Percentiles rank a stretch among this genome's conserved stretches.
These are phyloP conservation scores for Syzygium syzygioides DNA, from an alignment of 441 rosid genomes.

Conservation along the genomic window DNA sequence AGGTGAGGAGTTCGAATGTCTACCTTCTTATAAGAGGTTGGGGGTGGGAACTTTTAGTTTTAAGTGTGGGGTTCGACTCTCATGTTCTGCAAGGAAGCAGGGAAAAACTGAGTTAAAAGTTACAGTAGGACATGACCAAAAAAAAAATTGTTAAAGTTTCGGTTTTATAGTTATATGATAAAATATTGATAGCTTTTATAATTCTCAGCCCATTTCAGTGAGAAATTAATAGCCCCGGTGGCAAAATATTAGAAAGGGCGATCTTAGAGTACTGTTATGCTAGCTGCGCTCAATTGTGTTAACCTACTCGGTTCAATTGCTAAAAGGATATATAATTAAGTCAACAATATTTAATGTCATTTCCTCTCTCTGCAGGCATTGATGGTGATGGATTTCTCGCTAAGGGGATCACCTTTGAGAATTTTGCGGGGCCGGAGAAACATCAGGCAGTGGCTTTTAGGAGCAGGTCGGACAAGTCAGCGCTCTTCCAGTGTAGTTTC, in stretches of 20 bases:
- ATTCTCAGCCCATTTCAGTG: not conserved
- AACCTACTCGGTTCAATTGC: not conserved
- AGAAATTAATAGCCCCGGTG: not conserved
- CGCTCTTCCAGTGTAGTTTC: conserved; percentile 41
- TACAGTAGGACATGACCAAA: no score
- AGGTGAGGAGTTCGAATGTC: no score
- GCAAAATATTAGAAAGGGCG: no score
- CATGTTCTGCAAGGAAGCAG: no score
- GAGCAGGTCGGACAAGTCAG: conserved; percentile 42
- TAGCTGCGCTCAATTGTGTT: not conserved
- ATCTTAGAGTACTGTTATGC: no score
- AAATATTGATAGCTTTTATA: not conserved
- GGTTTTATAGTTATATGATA: not conserved
- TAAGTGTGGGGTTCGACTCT: no score
- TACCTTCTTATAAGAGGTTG: no score
- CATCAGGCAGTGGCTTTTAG: conserved; percentile 51
- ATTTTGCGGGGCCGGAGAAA: conserved; percentile 36
- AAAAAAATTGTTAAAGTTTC: not conserved
- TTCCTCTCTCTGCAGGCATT: conserved; percentile 15
- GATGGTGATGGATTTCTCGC: conserved; percentile 43
- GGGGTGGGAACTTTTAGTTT: no score
- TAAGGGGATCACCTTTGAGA: conserved; percentile 37
- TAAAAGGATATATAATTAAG: not conserved
- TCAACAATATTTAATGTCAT: not conserved
- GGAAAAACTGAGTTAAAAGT: no score